Evolutionary conservation across 2,329 filamentous ascomycete species (phyloP).

Genomic region (Trichophyton simii): DNA sequence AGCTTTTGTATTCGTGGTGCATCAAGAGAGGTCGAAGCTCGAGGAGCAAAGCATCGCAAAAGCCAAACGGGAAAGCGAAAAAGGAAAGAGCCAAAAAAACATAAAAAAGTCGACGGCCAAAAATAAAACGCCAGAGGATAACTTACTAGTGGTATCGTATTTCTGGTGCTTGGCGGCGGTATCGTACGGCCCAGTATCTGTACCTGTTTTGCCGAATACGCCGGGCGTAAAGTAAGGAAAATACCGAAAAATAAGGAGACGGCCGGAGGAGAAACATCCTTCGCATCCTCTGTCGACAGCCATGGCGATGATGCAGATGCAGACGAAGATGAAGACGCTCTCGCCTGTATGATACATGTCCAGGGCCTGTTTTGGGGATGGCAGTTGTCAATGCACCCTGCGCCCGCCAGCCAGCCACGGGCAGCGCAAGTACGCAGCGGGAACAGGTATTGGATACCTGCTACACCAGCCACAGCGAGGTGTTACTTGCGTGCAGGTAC

Average conservation of each 20-base stretch:
- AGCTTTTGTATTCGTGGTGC: constrained; percentile 1
- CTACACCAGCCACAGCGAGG: not conserved
- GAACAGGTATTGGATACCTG: not conserved
- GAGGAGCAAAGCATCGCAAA: not conserved
- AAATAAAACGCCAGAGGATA: not conserved
- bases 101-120: not conserved
- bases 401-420: not conserved
- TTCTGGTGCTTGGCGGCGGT: not conserved
- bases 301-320: not conserved
- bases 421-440: not conserved
- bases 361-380: no score
- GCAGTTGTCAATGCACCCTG: not conserved
- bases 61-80: not conserved
- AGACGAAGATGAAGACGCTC: no score
- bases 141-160: not conserved
- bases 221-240: not conserved
- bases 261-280: not conserved
- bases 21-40: not conserved
- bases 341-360: no score
- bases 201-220: not conserved
- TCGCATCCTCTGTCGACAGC: not conserved
- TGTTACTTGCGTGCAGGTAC: not conserved
- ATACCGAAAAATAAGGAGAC: not conserved
- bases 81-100: not conserved
- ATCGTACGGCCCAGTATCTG: not conserved